These are phyloP conservation scores for Mucuna pruriens DNA, from an alignment of 306 rosid species.

Conservation along the genomic window DNA sequence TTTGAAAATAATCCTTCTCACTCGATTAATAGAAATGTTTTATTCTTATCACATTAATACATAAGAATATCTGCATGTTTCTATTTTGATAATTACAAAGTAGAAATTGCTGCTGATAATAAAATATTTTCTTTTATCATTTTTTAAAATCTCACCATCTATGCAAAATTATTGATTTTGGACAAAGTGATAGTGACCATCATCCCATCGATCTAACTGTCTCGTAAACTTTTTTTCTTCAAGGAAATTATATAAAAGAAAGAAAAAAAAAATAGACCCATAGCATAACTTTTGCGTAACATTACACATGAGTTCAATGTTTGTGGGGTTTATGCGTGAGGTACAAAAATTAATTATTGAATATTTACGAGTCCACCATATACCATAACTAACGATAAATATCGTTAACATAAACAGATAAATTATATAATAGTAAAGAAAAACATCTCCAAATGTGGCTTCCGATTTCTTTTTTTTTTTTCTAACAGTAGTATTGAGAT, in stretches of 20 bases:
- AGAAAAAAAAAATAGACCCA: neutral
- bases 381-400: neutral
- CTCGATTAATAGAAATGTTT: neutral
- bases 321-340: constrained; percentile 36
- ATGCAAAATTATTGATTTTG: constrained; percentile 23
- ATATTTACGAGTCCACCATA: neutral
- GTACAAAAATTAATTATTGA: constrained; percentile 15
- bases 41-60: neutral
- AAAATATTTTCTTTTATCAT: neutral
- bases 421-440: neutral
- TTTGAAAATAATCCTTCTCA: neutral
- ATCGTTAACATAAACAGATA: neutral
- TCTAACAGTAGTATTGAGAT: neutral
- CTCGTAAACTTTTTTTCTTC: neutral
- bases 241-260: neutral
- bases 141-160: neutral
- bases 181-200: neutral
- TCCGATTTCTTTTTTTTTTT: neutral
- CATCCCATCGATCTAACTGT: constrained; percentile 11
- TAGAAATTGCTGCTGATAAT: neutral
- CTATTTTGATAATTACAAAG: neutral
- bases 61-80: neutral
- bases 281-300: constrained; percentile 12
- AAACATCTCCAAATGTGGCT: neutral
- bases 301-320: constrained; percentile 17